A percentile compares a stretch with the other conserved stretches of the same genome.
Conservation (phyloP, 257 asterid genomes). For the Solanum boliviense region DNA sequence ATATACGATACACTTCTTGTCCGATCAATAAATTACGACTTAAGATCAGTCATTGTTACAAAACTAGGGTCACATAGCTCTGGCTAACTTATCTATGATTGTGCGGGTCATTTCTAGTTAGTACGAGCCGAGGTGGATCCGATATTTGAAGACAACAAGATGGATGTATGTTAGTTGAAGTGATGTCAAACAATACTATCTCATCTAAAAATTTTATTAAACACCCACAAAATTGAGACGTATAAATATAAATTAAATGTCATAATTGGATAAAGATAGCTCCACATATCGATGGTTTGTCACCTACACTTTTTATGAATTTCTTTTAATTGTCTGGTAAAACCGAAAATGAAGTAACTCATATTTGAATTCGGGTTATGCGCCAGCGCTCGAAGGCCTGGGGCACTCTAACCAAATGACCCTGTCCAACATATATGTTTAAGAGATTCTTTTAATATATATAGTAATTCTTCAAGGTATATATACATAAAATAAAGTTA, state of each 20-base stretch:
- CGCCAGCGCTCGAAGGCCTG: neutral
- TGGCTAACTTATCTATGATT: neutral
- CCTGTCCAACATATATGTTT: neutral
- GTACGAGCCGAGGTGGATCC: neutral
- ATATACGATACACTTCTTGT: too few relatives aligned
- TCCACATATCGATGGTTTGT: too few relatives aligned
- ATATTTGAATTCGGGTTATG: too few relatives aligned
- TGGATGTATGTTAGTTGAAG: neutral
- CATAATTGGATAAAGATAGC: neutral
- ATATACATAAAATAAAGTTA: too few relatives aligned
- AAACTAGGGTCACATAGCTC: neutral
- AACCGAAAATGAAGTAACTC: too few relatives aligned
- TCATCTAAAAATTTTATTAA: too few relatives aligned
- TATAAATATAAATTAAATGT: too few relatives aligned
- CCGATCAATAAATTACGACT: neutral
- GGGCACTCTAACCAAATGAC: neutral
- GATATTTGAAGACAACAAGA: neutral
- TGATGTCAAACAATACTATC: too few relatives aligned
- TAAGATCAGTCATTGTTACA: neutral
- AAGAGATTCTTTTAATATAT: neutral
- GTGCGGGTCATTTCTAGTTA: neutral
- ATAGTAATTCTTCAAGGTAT: neutral
- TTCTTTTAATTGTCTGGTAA: too few relatives aligned
- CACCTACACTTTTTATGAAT: too few relatives aligned
- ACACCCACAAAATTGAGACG: too few relatives aligned